Evolutionary conservation across 2,329 filamentous ascomycete genomes (phyloP).

Genomic region (Lachnellula suecica): DNA sequence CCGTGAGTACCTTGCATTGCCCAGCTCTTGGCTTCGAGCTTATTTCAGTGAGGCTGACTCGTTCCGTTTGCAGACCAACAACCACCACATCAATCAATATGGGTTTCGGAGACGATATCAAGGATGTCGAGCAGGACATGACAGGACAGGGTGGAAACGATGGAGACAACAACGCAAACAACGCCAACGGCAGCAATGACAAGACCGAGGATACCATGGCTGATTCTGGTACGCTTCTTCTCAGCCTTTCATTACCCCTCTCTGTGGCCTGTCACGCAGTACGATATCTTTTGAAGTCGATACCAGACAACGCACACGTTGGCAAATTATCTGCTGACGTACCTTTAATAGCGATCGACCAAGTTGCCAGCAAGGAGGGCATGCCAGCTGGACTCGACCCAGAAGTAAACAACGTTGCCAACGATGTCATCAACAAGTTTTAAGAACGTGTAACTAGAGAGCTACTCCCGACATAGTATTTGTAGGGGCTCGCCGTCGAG

Average conservation of each 20-base stretch:
- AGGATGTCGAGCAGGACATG: constrained; percentile 32
- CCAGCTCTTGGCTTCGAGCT: neutral
- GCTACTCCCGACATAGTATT: too few species aligned
- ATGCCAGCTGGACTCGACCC: constrained; percentile 32
- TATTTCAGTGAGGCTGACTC: neutral
- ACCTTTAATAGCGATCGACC: constrained; percentile 29
- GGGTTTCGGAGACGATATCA: constrained; percentile 29
- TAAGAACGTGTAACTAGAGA: constrained; percentile 4
- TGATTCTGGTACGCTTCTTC: constrained; percentile 31
- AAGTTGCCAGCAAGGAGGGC: constrained; percentile 35
- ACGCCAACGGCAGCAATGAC: constrained; percentile 24
- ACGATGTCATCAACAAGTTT: constrained; percentile 35
- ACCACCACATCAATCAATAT: constrained; percentile 19
- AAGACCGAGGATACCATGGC: constrained; percentile 34
- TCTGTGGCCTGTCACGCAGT: neutral
- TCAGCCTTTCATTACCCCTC: neutral
- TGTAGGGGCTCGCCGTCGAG: too few species aligned
- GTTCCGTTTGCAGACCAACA: neutral
- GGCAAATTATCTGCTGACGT: neutral
- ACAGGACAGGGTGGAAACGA: constrained; percentile 34
- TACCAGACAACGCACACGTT: neutral
- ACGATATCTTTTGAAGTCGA: neutral
- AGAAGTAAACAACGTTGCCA: constrained; percentile 37
- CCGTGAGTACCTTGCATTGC: neutral
- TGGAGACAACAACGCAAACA: constrained; percentile 32